phyloP scores from a whole-genome alignment of 164 flowering plant species.

The Paratinospora sagittata region DNA sequence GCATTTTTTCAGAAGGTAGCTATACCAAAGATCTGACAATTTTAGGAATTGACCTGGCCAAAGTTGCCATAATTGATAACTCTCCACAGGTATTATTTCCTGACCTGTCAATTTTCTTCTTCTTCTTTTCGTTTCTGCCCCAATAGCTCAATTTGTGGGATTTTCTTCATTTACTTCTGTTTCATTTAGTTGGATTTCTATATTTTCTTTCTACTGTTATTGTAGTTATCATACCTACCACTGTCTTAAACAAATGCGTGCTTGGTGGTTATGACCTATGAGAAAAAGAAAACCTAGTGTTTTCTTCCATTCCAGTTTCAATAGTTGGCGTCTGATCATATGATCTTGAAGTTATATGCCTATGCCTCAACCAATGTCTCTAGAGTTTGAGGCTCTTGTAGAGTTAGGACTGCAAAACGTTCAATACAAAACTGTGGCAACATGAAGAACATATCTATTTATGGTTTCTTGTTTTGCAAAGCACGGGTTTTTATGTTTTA shows the following conservation, averaged over 20 bases:
- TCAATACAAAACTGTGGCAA: neutral
- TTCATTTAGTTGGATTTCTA: neutral
- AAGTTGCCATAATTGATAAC: conserved; percentile 90
- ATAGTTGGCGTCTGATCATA: neutral
- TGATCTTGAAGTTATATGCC: neutral
- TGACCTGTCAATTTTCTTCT: neutral
- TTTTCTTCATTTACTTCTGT: neutral
- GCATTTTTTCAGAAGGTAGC: conserved; percentile 75
- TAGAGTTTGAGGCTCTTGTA: neutral
- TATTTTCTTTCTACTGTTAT: neutral
- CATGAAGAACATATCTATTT: neutral
- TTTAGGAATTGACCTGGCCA: conserved; percentile 88
- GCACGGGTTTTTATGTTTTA: neutral
- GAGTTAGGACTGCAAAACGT: neutral
- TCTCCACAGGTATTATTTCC: conserved; percentile 75
- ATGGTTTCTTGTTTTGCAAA: neutral
- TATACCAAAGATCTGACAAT: conserved; percentile 92
- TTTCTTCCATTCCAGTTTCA: neutral
- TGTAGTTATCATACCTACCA: neutral
- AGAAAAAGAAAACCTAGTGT: neutral
- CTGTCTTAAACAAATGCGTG: neutral
- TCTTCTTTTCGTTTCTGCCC: neutral
- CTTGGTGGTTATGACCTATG: neutral
- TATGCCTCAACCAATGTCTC: neutral
- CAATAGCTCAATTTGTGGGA: neutral